These are phyloP conservation scores for Talinum fruticosum DNA, from an alignment of 148 eudicot genomes.

Conservation along the genomic window DNA sequence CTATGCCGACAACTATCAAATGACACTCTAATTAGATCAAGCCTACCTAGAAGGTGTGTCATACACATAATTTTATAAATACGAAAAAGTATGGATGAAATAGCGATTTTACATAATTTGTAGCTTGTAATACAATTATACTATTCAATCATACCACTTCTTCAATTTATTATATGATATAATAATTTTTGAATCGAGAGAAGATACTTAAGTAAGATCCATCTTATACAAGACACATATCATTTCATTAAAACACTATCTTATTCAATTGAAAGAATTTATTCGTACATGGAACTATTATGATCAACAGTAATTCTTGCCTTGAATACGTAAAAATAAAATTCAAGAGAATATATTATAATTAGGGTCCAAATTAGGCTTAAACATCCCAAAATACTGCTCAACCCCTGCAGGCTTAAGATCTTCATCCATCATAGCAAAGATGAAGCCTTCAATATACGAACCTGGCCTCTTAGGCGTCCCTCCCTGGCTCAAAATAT, in stretches of 20 bases:
- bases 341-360: conserved; percentile 15
- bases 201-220: too few species aligned
- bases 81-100: too few species aligned
- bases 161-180: too few species aligned
- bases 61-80: too few species aligned
- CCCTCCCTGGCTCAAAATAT: conserved; percentile 10
- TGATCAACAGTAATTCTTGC: not conserved
- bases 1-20: too few species aligned
- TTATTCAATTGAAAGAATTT: not conserved
- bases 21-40: too few species aligned
- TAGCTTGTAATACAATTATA: too few species aligned
- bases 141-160: too few species aligned
- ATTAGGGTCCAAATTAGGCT: conserved; percentile 24
- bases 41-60: too few species aligned
- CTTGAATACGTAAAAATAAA: not conserved
- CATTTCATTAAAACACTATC: not conserved
- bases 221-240: too few species aligned
- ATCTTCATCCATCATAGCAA: conserved; percentile 35
- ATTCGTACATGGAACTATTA: not conserved
- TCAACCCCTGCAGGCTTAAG: conserved; percentile 29
- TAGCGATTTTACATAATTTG: too few species aligned
- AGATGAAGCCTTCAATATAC: conserved; percentile 25
- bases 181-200: too few species aligned
- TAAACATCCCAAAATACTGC: conserved; percentile 35
- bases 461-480: conserved; percentile 35